Evolutionary conservation across 192 early-diverging fungal species (phyloP), one percentile per base, ranked within the genome.

Genomic region (Coemansia furcata): DNA sequence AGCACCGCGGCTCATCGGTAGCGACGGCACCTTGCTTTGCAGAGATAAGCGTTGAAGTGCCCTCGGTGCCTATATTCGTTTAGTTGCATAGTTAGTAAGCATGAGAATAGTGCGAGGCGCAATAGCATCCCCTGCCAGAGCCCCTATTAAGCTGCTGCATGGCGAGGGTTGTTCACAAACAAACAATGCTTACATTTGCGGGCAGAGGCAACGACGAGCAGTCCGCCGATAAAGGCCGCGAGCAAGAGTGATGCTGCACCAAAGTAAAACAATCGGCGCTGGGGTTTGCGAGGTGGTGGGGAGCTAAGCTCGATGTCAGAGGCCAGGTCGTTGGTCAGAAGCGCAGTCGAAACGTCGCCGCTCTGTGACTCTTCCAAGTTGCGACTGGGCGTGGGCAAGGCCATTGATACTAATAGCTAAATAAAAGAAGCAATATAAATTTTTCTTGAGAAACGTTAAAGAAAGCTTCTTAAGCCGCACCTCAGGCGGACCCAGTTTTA

Each of bases 1-100:
- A 93, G 73, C 91, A 93, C 44, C 82, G 78, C 43, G 85, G 78
- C 66, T 86, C 85, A 57, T 93, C 91, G 23, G 87, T 78, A 12
- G 91, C 89, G 3, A 93, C 89, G 21, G 87, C 90, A 11, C 90
- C 91, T 36, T 85, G 54, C 33, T 76, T 82, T 0, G 78, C 78
- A 0, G 55, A 36, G 8, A 82, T 49, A 2, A 80, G 71, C 23
- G 80, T 77, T 17, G 80, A 82, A 33, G 52, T 69, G n/a, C 46
- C 30, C 57, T 38, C 65, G 4, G 60, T 42, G 50, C 63, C 66
- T 75, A 71, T 36, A 38, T 50, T 37, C n/a, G 32, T 42, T 42
- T 42, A 40, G 11, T 33, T 38, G 26, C 1, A 57, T 14, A 29
- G 21, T 43, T n/a, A 61, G 26, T 37, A 52, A 26, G 60, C n/a